A percentile compares a stretch with the other conserved stretches of the same genome.
These are phyloP conservation scores for Botrytis hyacinthi DNA, from an alignment of 2,329 filamentous ascomycete species.

Conservation along the genomic window DNA sequence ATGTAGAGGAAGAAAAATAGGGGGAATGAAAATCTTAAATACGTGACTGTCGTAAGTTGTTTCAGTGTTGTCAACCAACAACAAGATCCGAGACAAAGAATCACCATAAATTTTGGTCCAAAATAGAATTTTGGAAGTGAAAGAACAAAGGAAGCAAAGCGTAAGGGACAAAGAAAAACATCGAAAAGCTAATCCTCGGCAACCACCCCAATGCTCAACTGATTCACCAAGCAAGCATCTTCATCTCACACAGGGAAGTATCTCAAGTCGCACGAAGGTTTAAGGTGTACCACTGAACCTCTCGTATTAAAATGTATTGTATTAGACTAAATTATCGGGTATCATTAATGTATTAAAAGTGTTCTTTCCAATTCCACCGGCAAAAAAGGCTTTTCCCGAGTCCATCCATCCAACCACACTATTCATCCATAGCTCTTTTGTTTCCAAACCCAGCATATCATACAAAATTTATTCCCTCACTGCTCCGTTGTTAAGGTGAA, in stretches of 20 bases:
- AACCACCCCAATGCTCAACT: neutral
- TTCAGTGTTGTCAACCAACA: neutral
- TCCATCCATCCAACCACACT: neutral
- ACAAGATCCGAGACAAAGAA: neutral
- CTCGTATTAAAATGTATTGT: neutral
- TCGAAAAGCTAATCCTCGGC: too few species aligned
- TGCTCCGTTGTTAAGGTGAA: neutral
- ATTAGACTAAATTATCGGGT: slow-evolving; percentile 18
- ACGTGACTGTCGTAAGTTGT: neutral
- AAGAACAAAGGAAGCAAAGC: neutral
- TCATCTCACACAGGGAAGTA: neutral
- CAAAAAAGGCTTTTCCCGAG: neutral
- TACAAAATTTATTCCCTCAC: neutral
- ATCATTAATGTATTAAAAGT: slow-evolving; percentile 18
- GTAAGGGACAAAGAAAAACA: neutral
- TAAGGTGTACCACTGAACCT: neutral
- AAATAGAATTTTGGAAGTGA: neutral
- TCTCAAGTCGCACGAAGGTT: neutral
- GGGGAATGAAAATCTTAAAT: neutral
- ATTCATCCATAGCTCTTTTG: neutral
- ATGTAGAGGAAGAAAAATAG: neutral
- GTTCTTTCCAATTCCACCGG: slow-evolving; percentile 4
- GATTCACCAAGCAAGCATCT: neutral
- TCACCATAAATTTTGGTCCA: neutral
- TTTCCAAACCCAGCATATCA: slow-evolving; percentile 8